phyloP scores from a whole-genome alignment of 2,329 filamentous ascomycete species.

The Thelonectria blattea region DNA sequence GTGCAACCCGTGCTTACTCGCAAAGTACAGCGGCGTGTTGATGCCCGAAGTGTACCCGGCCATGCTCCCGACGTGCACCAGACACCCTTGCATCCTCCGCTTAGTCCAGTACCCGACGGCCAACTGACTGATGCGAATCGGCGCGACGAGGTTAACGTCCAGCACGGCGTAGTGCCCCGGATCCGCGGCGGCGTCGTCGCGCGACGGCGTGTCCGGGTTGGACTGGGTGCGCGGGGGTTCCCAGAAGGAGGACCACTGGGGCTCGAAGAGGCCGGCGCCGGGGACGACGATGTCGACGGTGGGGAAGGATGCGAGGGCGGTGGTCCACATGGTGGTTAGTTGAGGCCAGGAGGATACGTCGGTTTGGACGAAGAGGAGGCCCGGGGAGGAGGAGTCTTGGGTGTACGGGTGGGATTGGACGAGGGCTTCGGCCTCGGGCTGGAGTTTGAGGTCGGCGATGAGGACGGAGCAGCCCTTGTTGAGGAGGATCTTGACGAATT shows the following conservation, averaged over 20 bases:
- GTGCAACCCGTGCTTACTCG: conserved; percentile 46
- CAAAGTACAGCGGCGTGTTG: conserved; percentile 45
- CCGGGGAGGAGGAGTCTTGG: conserved; percentile 26
- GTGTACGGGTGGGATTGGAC: conserved; percentile 41
- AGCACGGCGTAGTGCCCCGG: conserved; percentile 44
- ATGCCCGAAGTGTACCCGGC: conserved; percentile 40
- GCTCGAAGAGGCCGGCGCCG: conserved; percentile 48
- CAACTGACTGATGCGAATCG: conserved; percentile 47
- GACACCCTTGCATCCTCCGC: conserved; percentile 36
- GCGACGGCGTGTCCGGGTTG: conserved; percentile 37
- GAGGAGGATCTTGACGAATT: conserved; percentile 44
- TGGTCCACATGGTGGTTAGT: conserved; percentile 40
- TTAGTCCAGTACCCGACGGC: conserved; percentile 47
- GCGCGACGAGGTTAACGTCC: conserved; percentile 46
- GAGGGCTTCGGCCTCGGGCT: conserved; percentile 43
- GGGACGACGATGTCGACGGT: conserved; percentile 46
- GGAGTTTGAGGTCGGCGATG: conserved; percentile 45
- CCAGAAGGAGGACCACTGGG: conserved; percentile 46
- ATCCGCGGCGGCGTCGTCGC: conserved; percentile 38
- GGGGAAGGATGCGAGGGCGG: conserved; percentile 37
- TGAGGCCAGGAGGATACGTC: conserved; percentile 47
- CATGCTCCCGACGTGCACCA: conserved; percentile 45
- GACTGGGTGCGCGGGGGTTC: conserved; percentile 40
- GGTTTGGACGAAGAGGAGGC: conserved; percentile 44
- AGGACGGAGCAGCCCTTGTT: conserved; percentile 45